A percentile compares a stretch with the other conserved stretches of the same genome.
Conservation (phyloP, 148 eudicot species). For the Selenicereus undatus region DNA sequence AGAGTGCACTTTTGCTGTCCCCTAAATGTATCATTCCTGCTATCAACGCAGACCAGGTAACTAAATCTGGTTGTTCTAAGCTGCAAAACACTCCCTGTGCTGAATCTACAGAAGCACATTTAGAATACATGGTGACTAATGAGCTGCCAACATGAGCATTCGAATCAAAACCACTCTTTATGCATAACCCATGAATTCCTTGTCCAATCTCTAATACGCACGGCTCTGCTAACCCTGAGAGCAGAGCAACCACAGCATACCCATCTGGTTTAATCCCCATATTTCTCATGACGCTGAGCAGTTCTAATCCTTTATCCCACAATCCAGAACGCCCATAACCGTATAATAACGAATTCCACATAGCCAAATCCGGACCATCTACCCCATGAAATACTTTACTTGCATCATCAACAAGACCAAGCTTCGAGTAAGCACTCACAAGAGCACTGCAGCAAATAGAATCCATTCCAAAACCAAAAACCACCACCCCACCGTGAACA, state of each 20-base stretch:
- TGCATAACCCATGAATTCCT: constrained; percentile 56
- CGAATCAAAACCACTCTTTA: constrained; percentile 49
- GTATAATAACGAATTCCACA: constrained; percentile 67
- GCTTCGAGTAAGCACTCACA: constrained; percentile 64
- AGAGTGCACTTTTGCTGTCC: constrained; percentile 34
- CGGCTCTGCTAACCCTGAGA: constrained; percentile 41
- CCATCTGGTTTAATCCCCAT: constrained; percentile 60
- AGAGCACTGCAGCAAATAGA: constrained; percentile 59
- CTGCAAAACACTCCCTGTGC: constrained; percentile 47
- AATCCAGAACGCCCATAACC: constrained; percentile 58
- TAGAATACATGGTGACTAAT: constrained; percentile 73
- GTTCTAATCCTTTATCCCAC: constrained; percentile 42
- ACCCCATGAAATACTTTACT: constrained; percentile 48
- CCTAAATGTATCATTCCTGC: constrained; percentile 63
- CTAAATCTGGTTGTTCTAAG: constrained; percentile 55
- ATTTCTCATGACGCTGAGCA: constrained; percentile 44
- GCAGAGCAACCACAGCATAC: constrained; percentile 63
- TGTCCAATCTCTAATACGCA: constrained; percentile 48
- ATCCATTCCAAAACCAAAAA: constrained; percentile 52
- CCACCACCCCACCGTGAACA: constrained; percentile 53
- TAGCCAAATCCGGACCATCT: constrained; percentile 51
- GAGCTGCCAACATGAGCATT: constrained; percentile 58
- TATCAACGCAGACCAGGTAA: constrained; percentile 76
- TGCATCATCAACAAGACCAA: constrained; percentile 51
- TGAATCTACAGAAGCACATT: constrained; percentile 58